Conservation (phyloP, 164 flowering plant genomes). For the Kingdonia uniflora region DNA sequence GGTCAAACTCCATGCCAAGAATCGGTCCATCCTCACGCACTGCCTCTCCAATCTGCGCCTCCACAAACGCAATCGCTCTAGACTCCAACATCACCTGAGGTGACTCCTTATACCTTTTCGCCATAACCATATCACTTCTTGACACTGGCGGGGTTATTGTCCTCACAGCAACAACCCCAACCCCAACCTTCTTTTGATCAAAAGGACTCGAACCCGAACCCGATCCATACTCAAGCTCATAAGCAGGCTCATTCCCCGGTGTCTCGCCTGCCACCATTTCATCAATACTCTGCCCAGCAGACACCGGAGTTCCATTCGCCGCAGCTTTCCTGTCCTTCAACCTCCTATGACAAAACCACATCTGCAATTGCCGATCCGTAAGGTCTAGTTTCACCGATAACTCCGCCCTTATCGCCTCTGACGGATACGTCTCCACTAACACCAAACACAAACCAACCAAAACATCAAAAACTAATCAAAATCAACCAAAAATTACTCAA, state of each 20-base stretch:
- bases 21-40: constrained; percentile 84
- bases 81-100: constrained; percentile 43
- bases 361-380: constrained; percentile 86
- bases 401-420: constrained; percentile 61
- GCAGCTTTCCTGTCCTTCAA: constrained; percentile 64
- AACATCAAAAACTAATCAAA: constrained; percentile 7
- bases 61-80: constrained; percentile 70
- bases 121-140: constrained; percentile 25
- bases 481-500: constrained; percentile 3
- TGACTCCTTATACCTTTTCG: constrained; percentile 52
- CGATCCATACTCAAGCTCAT: constrained; percentile 33
- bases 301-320: constrained; percentile 23
- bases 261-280: constrained; percentile 12
- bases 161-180: not conserved
- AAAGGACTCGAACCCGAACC: constrained; percentile 43
- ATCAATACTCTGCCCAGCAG: constrained; percentile 8
- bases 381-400: constrained; percentile 58
- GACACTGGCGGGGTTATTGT: too few relatives aligned
- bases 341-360: constrained; percentile 97
- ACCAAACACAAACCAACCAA: not conserved
- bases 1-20: constrained; percentile 91
- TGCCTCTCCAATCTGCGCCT: constrained; percentile 76
- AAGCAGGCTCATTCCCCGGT: constrained; percentile 11
- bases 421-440: constrained; percentile 66
- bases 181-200: constrained; percentile 24